Evolutionary conservation across 169 alveolate species (phyloP), one percentile per base, ranked within the genome.

Genomic region (Plasmodium malariae): DNA sequence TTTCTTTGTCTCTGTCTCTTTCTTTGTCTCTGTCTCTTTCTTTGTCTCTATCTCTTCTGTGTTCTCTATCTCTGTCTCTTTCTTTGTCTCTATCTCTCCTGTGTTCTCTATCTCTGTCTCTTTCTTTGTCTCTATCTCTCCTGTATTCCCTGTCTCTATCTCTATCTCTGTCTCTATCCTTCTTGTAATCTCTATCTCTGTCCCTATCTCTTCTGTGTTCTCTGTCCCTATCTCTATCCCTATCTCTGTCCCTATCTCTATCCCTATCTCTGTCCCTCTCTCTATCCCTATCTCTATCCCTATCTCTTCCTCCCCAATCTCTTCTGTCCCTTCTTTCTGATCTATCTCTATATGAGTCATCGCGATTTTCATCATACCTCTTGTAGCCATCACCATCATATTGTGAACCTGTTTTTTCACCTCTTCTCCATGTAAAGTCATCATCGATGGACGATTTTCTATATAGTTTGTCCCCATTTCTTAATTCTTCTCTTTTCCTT

Each of bases 1-100:
- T 76, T 68, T 87, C 36, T 62, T 80, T 1, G 86, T 85, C 80
- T 93, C 95, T 69, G 69, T 93, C 74, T 88, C 94, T 34, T 67
- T 94, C 62, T 55, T 85, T 65, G 36, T 93, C 85, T 24, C 87
- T 49, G 51, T 83, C 90, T 70, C 92, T 49, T 37, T 88, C 68
- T 30, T 30, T 45, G 0, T 70, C 85, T 71, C 86, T 71, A 49
- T 51, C 68, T 32, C 48, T 71, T 26, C 24, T 28, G 9, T 36
- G 19, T 1, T 62, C 68, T 24, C 78, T 40, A 0, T 63, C 89
- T 63, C 78, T 32, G 0, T 63, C 78, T 48, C 78, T 62, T 0
- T 83, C 91, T 17, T 62, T 51, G 12, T 83, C 85, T 34, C 91
- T 37, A 0, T 83, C 91, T 32, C 72, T 48, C 24, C 48, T 37